Conservation (phyloP, 2,329 filamentous ascomycete genomes). For the Aureobasidium sp. region DNA sequence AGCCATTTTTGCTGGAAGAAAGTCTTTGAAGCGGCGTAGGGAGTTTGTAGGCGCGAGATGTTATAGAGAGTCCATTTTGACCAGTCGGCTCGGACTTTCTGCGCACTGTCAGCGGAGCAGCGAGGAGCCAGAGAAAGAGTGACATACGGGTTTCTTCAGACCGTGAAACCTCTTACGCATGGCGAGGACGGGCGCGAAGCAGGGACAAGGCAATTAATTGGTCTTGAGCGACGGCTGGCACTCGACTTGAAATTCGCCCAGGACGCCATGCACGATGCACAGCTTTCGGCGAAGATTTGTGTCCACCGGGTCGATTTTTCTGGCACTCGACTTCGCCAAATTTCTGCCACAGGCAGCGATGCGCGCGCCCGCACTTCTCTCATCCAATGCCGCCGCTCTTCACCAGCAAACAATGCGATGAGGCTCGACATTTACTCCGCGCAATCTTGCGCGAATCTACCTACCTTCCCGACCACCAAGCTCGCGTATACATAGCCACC, state of each 20-base stretch:
- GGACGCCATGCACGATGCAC: neutral
- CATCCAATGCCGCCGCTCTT: conserved; percentile 9
- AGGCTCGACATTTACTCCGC: conserved; percentile 44
- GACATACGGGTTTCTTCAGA: conserved; percentile 15
- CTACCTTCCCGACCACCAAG: conserved; percentile 54
- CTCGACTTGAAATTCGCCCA: conserved; percentile 6
- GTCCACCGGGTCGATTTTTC: neutral
- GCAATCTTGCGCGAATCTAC: conserved; percentile 52
- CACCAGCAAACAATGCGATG: neutral
- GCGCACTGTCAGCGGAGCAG: conserved; percentile 14
- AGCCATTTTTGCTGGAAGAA: conserved; percentile 99
- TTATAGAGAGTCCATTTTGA: conserved; percentile 97
- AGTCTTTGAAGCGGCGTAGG: conserved; percentile 47
- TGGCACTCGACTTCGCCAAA: neutral
- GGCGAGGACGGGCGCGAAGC: conserved; percentile 2
- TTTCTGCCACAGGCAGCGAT: neutral
- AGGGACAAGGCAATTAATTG: neutral
- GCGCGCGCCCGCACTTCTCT: neutral
- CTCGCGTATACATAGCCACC: conserved; percentile 43
- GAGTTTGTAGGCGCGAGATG: conserved; percentile 51
- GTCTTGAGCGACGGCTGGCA: neutral
- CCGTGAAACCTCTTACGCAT: conserved; percentile 18
- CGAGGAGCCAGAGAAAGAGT: neutral
- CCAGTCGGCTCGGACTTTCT: conserved; percentile 96
- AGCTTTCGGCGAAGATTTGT: conserved; percentile 9